Percentiles rank a stretch among this genome's conserved stretches.
Evolutionary conservation across 805 yeast genomes (phyloP).

Genomic region (Ogataea saltuana): DNA sequence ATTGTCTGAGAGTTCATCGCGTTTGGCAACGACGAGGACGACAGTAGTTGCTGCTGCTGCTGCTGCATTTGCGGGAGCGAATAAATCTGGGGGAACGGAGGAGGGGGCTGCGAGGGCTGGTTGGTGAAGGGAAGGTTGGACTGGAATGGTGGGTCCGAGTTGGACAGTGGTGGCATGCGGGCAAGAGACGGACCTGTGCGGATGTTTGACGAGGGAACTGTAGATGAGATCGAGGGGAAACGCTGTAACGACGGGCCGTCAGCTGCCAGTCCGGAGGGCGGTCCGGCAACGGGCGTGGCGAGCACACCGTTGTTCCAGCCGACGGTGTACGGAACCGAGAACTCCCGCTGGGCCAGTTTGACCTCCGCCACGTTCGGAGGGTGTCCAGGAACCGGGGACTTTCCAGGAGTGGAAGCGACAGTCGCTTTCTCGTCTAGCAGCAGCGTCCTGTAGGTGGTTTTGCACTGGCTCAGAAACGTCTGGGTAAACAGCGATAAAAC

Average conservation of each 20-base stretch:
- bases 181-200: background rate
- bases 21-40: background rate
- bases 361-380: no score
- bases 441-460: constrained; percentile 21
- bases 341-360: background rate
- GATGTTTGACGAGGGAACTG: background rate
- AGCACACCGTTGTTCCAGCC: background rate
- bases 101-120: background rate
- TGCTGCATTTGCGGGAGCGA: background rate
- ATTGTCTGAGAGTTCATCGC: background rate
- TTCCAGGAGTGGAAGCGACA: background rate
- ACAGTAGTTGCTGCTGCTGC: background rate
- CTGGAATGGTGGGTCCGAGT: background rate
- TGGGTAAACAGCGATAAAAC: constrained; percentile 60
- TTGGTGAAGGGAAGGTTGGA: background rate
- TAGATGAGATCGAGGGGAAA: constrained; percentile 1
- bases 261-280: background rate
- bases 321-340: background rate
- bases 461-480: constrained; percentile 59
- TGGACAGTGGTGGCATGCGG: constrained; percentile 2
- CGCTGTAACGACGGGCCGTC: no score
- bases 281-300: background rate
- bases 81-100: background rate
- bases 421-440: constrained; percentile 8
- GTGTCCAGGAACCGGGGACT: no score